phyloP scores from a whole-genome alignment of 495 filamentous ascomycete genomes.

The Aspergillus bertholletiae region DNA sequence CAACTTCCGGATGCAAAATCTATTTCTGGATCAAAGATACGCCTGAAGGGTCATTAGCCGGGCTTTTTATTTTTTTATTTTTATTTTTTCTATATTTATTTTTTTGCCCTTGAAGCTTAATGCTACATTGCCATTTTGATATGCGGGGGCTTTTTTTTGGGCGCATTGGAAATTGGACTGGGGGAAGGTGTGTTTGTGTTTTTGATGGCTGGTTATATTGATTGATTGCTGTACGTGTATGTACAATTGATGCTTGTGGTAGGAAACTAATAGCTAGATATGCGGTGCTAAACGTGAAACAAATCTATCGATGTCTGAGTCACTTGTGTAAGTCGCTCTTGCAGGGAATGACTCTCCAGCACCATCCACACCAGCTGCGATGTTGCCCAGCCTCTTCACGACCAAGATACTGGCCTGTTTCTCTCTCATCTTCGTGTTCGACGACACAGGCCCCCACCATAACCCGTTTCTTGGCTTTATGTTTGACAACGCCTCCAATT shows the following conservation, averaged over 20 bases:
- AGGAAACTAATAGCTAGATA: no score
- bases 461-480: slow-evolving; percentile 71
- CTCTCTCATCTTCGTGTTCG: slow-evolving; percentile 77
- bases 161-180: no score
- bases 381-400: slow-evolving; percentile 46
- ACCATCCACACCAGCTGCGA: slow-evolving; percentile 55
- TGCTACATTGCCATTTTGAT: neutral
- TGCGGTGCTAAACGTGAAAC: no score
- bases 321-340: slow-evolving; percentile 25
- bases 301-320: slow-evolving; percentile 9
- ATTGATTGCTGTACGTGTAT: neutral
- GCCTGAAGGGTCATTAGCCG: neutral
- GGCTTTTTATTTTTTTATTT: neutral
- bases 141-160: neutral
- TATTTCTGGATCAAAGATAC: neutral
- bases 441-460: slow-evolving; percentile 76
- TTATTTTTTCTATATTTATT: no score
- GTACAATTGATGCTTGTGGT: neutral
- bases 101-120: neutral
- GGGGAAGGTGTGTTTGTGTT: neutral
- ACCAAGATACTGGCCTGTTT: slow-evolving; percentile 61
- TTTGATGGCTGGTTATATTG: neutral
- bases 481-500: slow-evolving; percentile 79
- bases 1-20: no score
- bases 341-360: slow-evolving; percentile 38